phyloP scores from a whole-genome alignment of 768 basidiomycete genomes.

The Leccinellum luteum region DNA sequence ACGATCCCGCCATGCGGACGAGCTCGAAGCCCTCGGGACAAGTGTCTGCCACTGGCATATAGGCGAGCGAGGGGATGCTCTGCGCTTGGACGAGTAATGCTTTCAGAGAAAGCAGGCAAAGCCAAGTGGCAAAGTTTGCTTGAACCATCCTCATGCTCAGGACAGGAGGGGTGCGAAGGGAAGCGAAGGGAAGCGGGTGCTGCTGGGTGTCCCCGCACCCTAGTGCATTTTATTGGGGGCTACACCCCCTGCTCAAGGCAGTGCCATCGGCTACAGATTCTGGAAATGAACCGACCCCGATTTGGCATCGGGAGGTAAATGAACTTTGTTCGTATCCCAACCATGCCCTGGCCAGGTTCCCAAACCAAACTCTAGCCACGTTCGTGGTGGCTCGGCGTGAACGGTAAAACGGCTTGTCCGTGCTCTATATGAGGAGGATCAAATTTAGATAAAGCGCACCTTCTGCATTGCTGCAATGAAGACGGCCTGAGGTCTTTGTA shows the following conservation, averaged over 20 bases:
- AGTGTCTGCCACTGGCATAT: conserved; percentile 18
- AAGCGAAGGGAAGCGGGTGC: background rate
- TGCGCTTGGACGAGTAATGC: conserved; percentile 19
- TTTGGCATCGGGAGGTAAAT: background rate
- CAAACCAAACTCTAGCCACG: background rate
- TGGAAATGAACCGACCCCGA: background rate
- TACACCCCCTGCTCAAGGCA: background rate
- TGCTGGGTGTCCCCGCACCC: background rate
- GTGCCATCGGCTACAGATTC: background rate
- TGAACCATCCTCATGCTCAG: background rate
- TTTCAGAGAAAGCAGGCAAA: conserved; percentile 4
- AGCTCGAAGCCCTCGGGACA: conserved; percentile 28
- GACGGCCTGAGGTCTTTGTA: too few relatives aligned
- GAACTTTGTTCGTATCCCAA: background rate
- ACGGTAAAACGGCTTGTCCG: background rate
- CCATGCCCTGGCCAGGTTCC: background rate
- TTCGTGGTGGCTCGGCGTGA: too few relatives aligned
- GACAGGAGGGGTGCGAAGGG: background rate
- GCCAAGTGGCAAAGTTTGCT: conserved; percentile 5
- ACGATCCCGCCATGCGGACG: conserved; percentile 28
- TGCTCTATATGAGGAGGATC: background rate
- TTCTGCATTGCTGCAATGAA: background rate
- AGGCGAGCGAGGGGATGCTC: conserved; percentile 23
- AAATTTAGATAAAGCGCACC: background rate
- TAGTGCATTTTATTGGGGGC: background rate